Percentiles rank a stretch among this genome's conserved stretches.
Conservation (phyloP, 352 stramenopile genomes). For the Pythium graminicola region DNA sequence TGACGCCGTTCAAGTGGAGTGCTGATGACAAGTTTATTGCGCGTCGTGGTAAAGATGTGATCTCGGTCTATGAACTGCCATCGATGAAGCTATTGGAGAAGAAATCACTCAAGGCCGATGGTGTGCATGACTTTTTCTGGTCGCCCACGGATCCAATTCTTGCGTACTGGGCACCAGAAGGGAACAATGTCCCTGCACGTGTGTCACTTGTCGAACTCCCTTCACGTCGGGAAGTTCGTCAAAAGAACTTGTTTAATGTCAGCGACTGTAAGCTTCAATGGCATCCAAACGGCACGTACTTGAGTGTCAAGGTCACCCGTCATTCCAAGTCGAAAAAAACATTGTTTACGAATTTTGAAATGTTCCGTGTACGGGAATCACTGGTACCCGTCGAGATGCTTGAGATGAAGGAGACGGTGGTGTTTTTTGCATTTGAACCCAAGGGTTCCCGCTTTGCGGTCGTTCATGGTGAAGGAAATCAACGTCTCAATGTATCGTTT, state of each 20-base stretch:
- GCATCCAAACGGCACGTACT: slow-evolving; percentile 94
- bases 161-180: slow-evolving; percentile 96
- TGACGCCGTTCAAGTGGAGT: slow-evolving; percentile 94
- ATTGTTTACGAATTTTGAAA: slow-evolving; percentile 98
- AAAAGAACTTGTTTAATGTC: slow-evolving; percentile 99
- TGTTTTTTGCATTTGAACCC: slow-evolving; percentile 96
- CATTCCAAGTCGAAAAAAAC: slow-evolving; percentile 96
- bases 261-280: slow-evolving; percentile 93
- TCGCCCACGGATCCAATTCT: slow-evolving; percentile 92
- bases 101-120: slow-evolving; percentile 93
- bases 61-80: slow-evolving; percentile 94
- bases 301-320: slow-evolving; percentile 86
- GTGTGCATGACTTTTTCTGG: slow-evolving; percentile 97
- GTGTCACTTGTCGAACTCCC: slow-evolving; percentile 97
- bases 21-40: slow-evolving; percentile 95
- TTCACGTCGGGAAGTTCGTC: slow-evolving; percentile 90
- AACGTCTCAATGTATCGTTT: slow-evolving; percentile 93
- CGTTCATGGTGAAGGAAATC: slow-evolving; percentile 92
- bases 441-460: slow-evolving; percentile 94
- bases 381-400: slow-evolving; percentile 98
- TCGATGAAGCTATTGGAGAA: slow-evolving; percentile 97
- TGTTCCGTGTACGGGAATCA: slow-evolving; percentile 94
- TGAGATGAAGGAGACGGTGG: slow-evolving; percentile 95
- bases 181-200: slow-evolving; percentile 91
- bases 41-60: slow-evolving; percentile 89